Evolutionary conservation across 306 rosid genomes (phyloP).

Genomic region (Calophaca sinica): DNA sequence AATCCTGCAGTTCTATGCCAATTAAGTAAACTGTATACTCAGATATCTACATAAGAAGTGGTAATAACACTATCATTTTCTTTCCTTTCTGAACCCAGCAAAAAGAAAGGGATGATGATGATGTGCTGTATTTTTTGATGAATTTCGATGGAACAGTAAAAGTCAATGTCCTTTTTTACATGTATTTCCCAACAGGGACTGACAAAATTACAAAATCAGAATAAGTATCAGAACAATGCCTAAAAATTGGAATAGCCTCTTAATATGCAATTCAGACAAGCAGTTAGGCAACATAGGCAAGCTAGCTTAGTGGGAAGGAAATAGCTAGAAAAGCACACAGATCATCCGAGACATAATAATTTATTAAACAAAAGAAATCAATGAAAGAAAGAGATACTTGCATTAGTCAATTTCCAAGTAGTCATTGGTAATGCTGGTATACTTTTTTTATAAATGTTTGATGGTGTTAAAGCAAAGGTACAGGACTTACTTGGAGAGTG

Average conservation of each 20-base stretch:
- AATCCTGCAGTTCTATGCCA: conserved; percentile 72
- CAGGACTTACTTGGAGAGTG: conserved; percentile 88
- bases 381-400: conserved; percentile 27
- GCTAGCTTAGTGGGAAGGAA: not conserved
- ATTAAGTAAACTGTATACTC: conserved; percentile 38
- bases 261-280: conserved; percentile 21
- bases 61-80: not conserved
- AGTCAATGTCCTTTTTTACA: not conserved
- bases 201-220: not conserved
- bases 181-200: not conserved
- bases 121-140: too few relatives aligned
- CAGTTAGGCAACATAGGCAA: not conserved
- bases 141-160: too few relatives aligned
- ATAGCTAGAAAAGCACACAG: conserved; percentile 5
- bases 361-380: conserved; percentile 9
- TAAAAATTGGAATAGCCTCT: not conserved
- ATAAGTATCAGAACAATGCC: not conserved
- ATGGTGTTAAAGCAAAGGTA: conserved; percentile 19
- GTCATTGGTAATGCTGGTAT: conserved; percentile 20
- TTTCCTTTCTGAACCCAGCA: too few relatives aligned
- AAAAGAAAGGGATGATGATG: too few relatives aligned
- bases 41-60: conserved; percentile 28
- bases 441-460: conserved; percentile 7
- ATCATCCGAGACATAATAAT: conserved; percentile 12
- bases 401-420: conserved; percentile 3